Evolutionary conservation across 164 flowering plant species (phyloP).

Genomic region (Amborella trichopoda): DNA sequence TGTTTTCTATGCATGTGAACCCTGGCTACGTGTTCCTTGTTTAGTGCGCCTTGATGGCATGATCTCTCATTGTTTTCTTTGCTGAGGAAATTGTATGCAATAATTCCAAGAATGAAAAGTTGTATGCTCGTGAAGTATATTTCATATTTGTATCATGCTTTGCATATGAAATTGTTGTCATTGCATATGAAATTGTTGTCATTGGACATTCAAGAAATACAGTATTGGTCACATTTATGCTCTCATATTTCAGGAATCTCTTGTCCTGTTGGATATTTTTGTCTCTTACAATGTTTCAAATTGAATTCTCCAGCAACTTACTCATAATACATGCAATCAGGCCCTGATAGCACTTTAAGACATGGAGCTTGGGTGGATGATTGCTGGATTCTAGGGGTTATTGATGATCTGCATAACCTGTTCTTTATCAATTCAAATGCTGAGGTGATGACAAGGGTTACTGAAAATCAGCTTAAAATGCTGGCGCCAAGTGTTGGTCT

Average conservation of each 20-base stretch:
- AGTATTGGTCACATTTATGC: background rate
- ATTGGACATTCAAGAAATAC: background rate
- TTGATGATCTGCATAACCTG: slow-evolving; percentile 48
- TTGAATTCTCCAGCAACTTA: background rate
- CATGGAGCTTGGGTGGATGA: slow-evolving; percentile 83
- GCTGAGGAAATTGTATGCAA: no score
- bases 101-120: no score
- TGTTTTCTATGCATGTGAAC: no score
- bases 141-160: no score
- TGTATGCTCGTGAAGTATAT: no score
- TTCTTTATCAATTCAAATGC: slow-evolving; percentile 71
- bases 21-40: no score
- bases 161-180: background rate
- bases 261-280: background rate
- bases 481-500: slow-evolving; percentile 46
- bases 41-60: no score
- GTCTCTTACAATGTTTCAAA: background rate
- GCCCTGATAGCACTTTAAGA: slow-evolving; percentile 30
- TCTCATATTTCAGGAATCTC: background rate
- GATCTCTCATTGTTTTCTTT: no score
- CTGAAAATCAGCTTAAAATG: slow-evolving; percentile 39
- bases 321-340: background rate
- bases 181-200: background rate
- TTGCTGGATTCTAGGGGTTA: slow-evolving; percentile 64
- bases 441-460: slow-evolving; percentile 50